phyloP scores from a whole-genome alignment of 2,329 filamentous ascomycete species.

The Pseudogymnoascus sp. region DNA sequence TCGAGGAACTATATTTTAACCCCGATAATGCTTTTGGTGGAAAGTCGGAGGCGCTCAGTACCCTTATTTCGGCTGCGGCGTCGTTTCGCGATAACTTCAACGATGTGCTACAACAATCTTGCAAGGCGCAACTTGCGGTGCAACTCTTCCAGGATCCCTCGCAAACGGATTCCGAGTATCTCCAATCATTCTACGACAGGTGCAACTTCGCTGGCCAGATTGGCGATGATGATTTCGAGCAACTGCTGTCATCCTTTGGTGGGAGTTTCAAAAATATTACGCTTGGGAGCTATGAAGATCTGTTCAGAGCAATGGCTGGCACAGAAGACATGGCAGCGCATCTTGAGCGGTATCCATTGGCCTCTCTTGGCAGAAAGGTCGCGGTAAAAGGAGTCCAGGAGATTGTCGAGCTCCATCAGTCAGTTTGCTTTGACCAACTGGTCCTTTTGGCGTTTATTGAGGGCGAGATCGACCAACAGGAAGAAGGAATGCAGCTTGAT shows the following conservation, averaged over 20 bases:
- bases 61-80: constrained; percentile 60
- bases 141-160: constrained; percentile 70
- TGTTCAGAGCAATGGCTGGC: constrained; percentile 40
- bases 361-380: constrained; percentile 67
- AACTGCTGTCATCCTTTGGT: constrained; percentile 61
- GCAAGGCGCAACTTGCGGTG: constrained; percentile 56
- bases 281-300: constrained; percentile 44
- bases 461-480: constrained; percentile 66
- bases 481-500: constrained; percentile 56
- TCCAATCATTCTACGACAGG: constrained; percentile 70
- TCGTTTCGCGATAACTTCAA: constrained; percentile 64
- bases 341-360: constrained; percentile 40
- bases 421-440: constrained; percentile 72
- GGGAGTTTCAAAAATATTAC: constrained; percentile 53
- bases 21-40: constrained; percentile 38
- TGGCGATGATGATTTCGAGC: constrained; percentile 69
- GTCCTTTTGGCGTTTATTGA: constrained; percentile 81
- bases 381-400: constrained; percentile 74
- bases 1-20: constrained; percentile 72
- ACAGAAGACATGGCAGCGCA: constrained; percentile 27
- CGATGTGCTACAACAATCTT: constrained; percentile 58
- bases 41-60: constrained; percentile 45
- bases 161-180: constrained; percentile 61
- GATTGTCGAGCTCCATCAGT: constrained; percentile 61
- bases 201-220: constrained; percentile 72